Percentiles rank a stretch among this genome's conserved stretches.
These are phyloP conservation scores for Trichocomaceae sp. DNA, from an alignment of 2,329 filamentous ascomycete genomes.

Conservation along the genomic window DNA sequence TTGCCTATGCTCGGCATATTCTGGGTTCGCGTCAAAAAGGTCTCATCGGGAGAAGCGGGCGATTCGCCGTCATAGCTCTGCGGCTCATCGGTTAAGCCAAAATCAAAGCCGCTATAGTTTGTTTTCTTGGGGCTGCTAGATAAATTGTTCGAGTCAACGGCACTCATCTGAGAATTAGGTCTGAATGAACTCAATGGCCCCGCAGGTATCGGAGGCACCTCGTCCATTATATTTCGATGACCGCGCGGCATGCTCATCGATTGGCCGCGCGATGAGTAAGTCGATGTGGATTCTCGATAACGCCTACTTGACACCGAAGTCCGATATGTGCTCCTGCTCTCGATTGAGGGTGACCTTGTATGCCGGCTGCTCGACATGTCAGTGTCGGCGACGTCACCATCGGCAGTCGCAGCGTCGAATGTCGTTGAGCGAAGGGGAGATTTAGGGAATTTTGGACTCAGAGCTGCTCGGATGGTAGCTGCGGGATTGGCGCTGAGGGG, in stretches of 20 bases:
- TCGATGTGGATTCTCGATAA: conserved; percentile 30
- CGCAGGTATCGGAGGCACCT: conserved; percentile 28
- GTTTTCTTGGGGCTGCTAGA: conserved; percentile 20
- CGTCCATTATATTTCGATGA: conserved; percentile 24
- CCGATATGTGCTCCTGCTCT: conserved; percentile 35
- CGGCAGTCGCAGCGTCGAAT: conserved; percentile 3
- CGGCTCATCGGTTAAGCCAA: conserved; percentile 19
- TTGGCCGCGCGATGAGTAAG: conserved; percentile 23
- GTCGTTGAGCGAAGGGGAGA: conserved; percentile 5
- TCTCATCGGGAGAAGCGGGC: not conserved
- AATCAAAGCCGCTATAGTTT: conserved; percentile 27
- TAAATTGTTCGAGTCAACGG: conserved; percentile 21
- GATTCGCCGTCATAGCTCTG: conserved; percentile 6
- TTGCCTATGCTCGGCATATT: conserved; percentile 8
- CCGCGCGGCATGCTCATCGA: conserved; percentile 28
- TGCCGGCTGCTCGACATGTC: conserved; percentile 12
- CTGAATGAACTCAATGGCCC: conserved; percentile 20
- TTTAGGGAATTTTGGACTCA: conserved; percentile 7
- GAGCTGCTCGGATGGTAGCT: conserved; percentile 3
- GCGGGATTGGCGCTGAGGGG: conserved; percentile 4
- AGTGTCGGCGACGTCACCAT: conserved; percentile 8
- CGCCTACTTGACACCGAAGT: conserved; percentile 36
- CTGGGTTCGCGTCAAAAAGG: conserved; percentile 12
- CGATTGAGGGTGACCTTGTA: conserved; percentile 24
- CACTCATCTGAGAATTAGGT: conserved; percentile 18